Conservation (phyloP, 106 monocot species). For the Narthecium ossifragum region DNA sequence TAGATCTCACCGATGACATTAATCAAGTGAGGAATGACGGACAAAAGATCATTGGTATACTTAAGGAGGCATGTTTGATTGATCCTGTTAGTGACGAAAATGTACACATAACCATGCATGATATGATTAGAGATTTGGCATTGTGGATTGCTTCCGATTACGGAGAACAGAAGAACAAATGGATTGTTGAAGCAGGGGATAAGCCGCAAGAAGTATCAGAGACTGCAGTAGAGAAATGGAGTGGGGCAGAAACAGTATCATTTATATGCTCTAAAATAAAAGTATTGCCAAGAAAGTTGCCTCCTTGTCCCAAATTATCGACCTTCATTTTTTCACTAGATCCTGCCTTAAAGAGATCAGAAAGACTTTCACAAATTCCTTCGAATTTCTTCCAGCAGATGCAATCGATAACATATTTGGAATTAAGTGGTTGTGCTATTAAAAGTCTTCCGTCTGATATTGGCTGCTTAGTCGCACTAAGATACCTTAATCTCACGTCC, state of each 20-base stretch:
- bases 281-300: not conserved
- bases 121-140: slow-evolving; percentile 13
- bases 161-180: not conserved
- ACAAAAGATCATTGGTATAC: not conserved
- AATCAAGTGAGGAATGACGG: not conserved
- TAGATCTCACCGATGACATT: not conserved
- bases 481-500: not conserved
- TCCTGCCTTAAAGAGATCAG: not conserved
- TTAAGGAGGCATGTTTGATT: slow-evolving; percentile 5
- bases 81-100: not conserved
- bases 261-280: not conserved
- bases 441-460: not conserved
- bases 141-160: not conserved
- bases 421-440: not conserved
- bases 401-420: not conserved
- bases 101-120: slow-evolving; percentile 1
- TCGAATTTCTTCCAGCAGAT: not conserved
- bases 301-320: not conserved
- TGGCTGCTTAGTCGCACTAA: not conserved
- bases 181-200: slow-evolving; percentile 2
- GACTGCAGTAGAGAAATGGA: not conserved
- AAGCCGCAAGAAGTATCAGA: no score
- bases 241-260: not conserved
- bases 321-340: no score
- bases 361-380: not conserved